A percentile compares a stretch with the other conserved stretches of the same genome.
Conservation (phyloP, 202 grass and related monocot species). For the Saccharum hybrid region DNA sequence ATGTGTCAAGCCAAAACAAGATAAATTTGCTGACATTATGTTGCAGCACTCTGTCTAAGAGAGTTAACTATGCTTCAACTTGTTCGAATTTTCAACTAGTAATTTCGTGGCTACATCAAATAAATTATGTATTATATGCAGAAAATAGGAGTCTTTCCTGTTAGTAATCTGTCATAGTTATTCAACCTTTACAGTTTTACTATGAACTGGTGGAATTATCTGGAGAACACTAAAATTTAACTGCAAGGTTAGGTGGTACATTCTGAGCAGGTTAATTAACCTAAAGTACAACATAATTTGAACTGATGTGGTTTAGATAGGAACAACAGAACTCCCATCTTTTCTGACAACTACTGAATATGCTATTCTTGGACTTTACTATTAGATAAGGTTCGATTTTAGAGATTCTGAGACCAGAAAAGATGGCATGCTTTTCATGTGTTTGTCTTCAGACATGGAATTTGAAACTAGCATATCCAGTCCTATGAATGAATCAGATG, state of each 20-base stretch:
- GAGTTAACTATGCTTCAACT: neutral
- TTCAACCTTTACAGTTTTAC: neutral
- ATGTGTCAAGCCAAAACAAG: conserved; percentile 16
- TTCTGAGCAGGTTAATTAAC: conserved; percentile 14
- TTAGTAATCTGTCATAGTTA: conserved; percentile 8
- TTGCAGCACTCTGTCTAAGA: neutral
- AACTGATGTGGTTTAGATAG: conserved; percentile 18
- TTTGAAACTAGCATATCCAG: conserved; percentile 39
- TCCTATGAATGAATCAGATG: conserved; percentile 46
- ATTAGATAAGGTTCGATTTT: conserved; percentile 59
- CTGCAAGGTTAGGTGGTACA: conserved; percentile 1
- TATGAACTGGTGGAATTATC: conserved; percentile 16
- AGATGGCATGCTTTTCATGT: conserved; percentile 48
- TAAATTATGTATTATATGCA: conserved; percentile 1
- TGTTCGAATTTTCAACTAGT: conserved; percentile 5
- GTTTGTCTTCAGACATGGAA: conserved; percentile 35
- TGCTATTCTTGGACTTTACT: conserved; percentile 55
- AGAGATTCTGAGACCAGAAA: conserved; percentile 51
- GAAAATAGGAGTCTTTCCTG: neutral
- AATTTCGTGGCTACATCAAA: neutral
- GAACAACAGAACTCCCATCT: conserved; percentile 44
- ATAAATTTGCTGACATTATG: neutral
- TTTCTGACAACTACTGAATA: conserved; percentile 51
- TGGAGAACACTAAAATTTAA: conserved; percentile 4
- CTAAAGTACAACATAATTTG: conserved; percentile 5